These are phyloP conservation scores for Aspergillus novofumigatus DNA, from an alignment of 2,329 filamentous ascomycete species.

Conservation along the genomic window DNA sequence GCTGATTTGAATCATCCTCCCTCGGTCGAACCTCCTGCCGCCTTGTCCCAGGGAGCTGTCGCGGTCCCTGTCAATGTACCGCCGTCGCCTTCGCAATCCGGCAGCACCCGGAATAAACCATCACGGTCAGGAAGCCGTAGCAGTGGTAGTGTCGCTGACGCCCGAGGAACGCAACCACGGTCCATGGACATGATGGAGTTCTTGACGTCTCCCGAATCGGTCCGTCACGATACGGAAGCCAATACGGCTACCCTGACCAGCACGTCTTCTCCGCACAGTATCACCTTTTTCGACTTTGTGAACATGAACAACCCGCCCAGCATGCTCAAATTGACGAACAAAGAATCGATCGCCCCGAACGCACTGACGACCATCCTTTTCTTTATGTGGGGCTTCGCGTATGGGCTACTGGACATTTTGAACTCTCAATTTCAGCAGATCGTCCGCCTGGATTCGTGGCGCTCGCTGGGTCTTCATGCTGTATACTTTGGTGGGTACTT, in stretches of 20 bases:
- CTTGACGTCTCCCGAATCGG: slow-evolving; percentile 47
- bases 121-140: slow-evolving; percentile 16
- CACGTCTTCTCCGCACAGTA: slow-evolving; percentile 29
- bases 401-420: slow-evolving; percentile 77
- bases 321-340: slow-evolving; percentile 55
- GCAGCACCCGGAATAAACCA: slow-evolving; percentile 13
- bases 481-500: slow-evolving; percentile 60
- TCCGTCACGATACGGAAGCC: slow-evolving; percentile 25
- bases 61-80: background rate
- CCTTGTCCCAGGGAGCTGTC: slow-evolving; percentile 9
- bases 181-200: slow-evolving; percentile 49
- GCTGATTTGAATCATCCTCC: slow-evolving; percentile 4
- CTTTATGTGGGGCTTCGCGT: slow-evolving; percentile 86
- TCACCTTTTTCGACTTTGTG: slow-evolving; percentile 60
- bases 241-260: slow-evolving; percentile 38
- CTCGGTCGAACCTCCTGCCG: background rate
- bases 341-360: slow-evolving; percentile 55
- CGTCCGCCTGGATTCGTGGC: slow-evolving; percentile 35
- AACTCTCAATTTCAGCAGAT: slow-evolving; percentile 60
- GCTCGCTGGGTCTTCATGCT: slow-evolving; percentile 49
- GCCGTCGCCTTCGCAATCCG: slow-evolving; percentile 7
- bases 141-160: slow-evolving; percentile 1
- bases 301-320: slow-evolving; percentile 55
- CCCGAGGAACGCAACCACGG: background rate
- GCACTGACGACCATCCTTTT: slow-evolving; percentile 73